phyloP scores from a whole-genome alignment of 1,284 basidiomycete genomes.

The Malassezia sympodialis region DNA sequence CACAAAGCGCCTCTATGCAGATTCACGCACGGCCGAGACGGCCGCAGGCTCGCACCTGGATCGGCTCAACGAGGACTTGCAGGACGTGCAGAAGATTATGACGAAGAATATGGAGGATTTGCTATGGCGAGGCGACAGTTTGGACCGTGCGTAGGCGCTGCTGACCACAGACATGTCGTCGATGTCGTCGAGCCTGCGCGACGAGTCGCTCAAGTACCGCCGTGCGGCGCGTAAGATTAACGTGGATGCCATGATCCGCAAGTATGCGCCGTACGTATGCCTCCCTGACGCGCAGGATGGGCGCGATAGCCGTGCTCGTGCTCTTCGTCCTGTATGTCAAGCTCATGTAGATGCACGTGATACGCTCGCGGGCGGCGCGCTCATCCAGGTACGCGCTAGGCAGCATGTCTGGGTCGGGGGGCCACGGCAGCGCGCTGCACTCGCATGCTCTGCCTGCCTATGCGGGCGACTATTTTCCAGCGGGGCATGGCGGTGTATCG shows the following conservation, averaged over 20 bases:
- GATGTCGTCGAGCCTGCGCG: slow-evolving; percentile 87
- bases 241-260: slow-evolving; percentile 78
- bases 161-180: slow-evolving; percentile 64
- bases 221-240: slow-evolving; percentile 93
- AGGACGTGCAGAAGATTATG: slow-evolving; percentile 98
- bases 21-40: slow-evolving; percentile 74
- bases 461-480: slow-evolving; percentile 7
- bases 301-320: slow-evolving; percentile 50
- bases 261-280: slow-evolving; percentile 78
- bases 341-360: slow-evolving; percentile 53
- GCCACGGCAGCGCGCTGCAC: background rate
- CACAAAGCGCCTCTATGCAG: slow-evolving; percentile 84
- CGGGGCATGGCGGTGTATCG: slow-evolving; percentile 1
- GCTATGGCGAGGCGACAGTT: slow-evolving; percentile 88
- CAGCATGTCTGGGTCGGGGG: background rate
- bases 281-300: slow-evolving; percentile 20
- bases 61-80: slow-evolving; percentile 84
- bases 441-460: background rate
- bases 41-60: slow-evolving; percentile 62
- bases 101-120: slow-evolving; percentile 99
- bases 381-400: background rate
- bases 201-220: slow-evolving; percentile 94
- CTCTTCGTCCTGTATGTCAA: slow-evolving; percentile 84
- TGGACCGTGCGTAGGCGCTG: slow-evolving; percentile 59
- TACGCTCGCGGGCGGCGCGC: background rate